These are phyloP conservation scores for Penicillium paneum DNA, from an alignment of 2,329 filamentous ascomycete genomes.

Conservation along the genomic window DNA sequence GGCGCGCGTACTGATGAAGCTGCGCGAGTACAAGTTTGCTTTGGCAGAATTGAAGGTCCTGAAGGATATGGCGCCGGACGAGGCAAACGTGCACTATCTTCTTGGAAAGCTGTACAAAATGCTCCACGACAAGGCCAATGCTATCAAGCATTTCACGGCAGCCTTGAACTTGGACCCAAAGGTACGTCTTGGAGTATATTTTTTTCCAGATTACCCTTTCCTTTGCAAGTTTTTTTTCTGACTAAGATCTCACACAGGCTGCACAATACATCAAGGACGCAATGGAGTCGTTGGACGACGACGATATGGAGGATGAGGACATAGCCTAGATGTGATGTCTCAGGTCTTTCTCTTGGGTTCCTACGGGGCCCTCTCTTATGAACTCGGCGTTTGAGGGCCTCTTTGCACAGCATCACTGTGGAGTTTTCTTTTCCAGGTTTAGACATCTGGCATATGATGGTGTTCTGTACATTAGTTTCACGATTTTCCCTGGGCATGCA, in stretches of 20 bases:
- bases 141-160: conserved; percentile 92
- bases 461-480: conserved; percentile 41
- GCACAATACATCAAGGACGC: conserved; percentile 93
- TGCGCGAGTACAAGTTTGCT: conserved; percentile 67
- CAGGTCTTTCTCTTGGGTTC: conserved; percentile 16
- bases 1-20: conserved; percentile 76
- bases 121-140: conserved; percentile 60
- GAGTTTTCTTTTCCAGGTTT: conserved; percentile 23
- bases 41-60: conserved; percentile 80
- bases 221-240: not conserved
- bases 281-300: conserved; percentile 81
- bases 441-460: conserved; percentile 28
- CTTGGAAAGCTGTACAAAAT: conserved; percentile 67
- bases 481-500: conserved; percentile 8
- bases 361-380: conserved; percentile 13
- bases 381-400: conserved; percentile 20
- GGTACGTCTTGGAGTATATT: conserved; percentile 52
- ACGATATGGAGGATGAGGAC: conserved; percentile 60
- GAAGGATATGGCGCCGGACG: conserved; percentile 87
- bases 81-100: conserved; percentile 93
- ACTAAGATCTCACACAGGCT: conserved; percentile 55
- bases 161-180: conserved; percentile 95
- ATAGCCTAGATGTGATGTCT: conserved; percentile 39
- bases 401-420: conserved; percentile 24
- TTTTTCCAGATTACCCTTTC: conserved; percentile 3